A percentile compares a stretch with the other conserved stretches of the same genome.
Conservation (phyloP, 2,329 filamentous ascomycete species). For the Pyricularia pennisetigena region DNA sequence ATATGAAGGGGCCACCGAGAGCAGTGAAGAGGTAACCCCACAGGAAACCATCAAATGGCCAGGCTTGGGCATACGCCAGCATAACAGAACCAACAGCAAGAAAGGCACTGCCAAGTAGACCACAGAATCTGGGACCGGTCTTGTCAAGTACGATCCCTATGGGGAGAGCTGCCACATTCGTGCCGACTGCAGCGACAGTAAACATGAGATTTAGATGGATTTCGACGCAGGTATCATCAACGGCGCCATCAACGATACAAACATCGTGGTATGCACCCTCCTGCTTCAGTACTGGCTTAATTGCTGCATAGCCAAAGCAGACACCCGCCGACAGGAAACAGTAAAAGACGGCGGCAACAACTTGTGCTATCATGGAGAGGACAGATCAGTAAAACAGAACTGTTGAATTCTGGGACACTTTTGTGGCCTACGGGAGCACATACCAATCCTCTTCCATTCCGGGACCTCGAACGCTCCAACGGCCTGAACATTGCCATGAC, state of each 20-base stretch:
- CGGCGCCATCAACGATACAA: slow-evolving; percentile 31
- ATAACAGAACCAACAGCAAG: slow-evolving; percentile 61
- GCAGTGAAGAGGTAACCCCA: slow-evolving; percentile 68
- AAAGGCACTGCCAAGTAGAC: slow-evolving; percentile 59
- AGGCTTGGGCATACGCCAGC: slow-evolving; percentile 55
- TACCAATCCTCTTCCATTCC: slow-evolving; percentile 42
- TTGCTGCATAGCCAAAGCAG: slow-evolving; percentile 75
- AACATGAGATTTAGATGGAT: slow-evolving; percentile 82
- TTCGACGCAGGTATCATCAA: slow-evolving; percentile 37
- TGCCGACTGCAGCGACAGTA: slow-evolving; percentile 77
- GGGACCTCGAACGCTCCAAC: slow-evolving; percentile 45
- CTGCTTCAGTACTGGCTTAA: slow-evolving; percentile 69
- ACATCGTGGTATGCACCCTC: slow-evolving; percentile 61
- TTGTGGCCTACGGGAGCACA: slow-evolving; percentile 15
- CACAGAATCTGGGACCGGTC: slow-evolving; percentile 69
- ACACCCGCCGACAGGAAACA: slow-evolving; percentile 59
- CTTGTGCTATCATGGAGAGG: slow-evolving; percentile 21
- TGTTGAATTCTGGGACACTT: background rate
- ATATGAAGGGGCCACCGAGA: slow-evolving; percentile 71
- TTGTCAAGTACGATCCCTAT: slow-evolving; percentile 78
- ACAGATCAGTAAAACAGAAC: background rate
- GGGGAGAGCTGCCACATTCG: slow-evolving; percentile 78
- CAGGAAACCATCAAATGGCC: slow-evolving; percentile 67
- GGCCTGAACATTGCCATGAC: slow-evolving; percentile 31
- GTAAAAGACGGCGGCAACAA: slow-evolving; percentile 26